A percentile compares a stretch with the other conserved stretches of the same genome.
Conservation (phyloP, 768 basidiomycete genomes). For the Lactarius vividus region DNA sequence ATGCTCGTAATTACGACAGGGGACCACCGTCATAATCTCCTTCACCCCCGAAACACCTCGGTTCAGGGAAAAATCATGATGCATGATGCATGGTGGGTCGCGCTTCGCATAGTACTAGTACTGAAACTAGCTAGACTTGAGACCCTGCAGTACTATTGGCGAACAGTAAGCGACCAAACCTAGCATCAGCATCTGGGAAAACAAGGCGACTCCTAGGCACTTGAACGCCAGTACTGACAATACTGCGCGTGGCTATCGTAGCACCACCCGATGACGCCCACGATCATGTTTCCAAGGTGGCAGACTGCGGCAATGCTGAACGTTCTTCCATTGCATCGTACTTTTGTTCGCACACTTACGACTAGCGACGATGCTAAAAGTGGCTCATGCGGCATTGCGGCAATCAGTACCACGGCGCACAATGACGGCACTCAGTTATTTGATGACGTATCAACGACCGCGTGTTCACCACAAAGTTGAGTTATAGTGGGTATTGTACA, state of each 20-base stretch:
- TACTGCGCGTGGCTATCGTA: too few species aligned
- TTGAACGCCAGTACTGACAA: too few species aligned
- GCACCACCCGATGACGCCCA: neutral
- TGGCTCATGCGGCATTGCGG: neutral
- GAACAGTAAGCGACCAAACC: too few species aligned
- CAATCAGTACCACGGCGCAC: neutral
- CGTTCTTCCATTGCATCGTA: neutral
- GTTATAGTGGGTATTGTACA: neutral
- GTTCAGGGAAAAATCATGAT: too few species aligned
- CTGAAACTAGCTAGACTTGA: too few species aligned
- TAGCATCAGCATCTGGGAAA: too few species aligned
- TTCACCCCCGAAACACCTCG: too few species aligned
- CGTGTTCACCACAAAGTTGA: conserved; percentile 1
- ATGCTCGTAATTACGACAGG: neutral
- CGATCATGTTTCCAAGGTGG: neutral
- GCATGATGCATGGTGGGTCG: too few species aligned
- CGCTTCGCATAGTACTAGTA: too few species aligned
- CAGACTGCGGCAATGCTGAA: neutral
- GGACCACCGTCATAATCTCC: too few species aligned
- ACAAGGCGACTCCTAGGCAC: too few species aligned
- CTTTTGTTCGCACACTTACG: neutral
- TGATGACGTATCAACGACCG: neutral
- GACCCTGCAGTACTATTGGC: too few species aligned
- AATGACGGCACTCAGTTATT: neutral
- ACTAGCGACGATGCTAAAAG: neutral